Evolutionary conservation across 169 alveolate genomes (phyloP).

Genomic region (Cryptosporidium ubiquitum): DNA sequence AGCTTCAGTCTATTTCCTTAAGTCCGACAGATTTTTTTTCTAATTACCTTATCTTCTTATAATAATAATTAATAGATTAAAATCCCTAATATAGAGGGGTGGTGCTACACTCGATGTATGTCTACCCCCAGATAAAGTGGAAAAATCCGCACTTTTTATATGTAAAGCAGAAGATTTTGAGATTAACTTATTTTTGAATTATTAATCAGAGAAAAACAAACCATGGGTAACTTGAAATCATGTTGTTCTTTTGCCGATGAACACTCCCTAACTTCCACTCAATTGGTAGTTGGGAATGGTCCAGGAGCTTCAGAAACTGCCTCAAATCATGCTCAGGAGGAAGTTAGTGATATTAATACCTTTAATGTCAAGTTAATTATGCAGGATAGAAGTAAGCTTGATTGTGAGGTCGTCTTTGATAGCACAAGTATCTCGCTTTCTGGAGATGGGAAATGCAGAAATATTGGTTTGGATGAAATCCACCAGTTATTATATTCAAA

Average conservation of each 20-base stretch:
- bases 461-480: slow-evolving; percentile 58
- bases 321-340: slow-evolving; percentile 37
- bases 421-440: slow-evolving; percentile 56
- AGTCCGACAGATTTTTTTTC: neutral
- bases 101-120: slow-evolving; percentile 60
- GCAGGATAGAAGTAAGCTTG: slow-evolving; percentile 71
- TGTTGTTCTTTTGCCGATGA: slow-evolving; percentile 73
- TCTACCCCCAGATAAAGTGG: slow-evolving; percentile 48
- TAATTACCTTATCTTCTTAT: neutral
- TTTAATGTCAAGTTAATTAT: slow-evolving; percentile 55
- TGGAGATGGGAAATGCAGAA: slow-evolving; percentile 73
- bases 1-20: neutral
- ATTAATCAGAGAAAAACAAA: neutral
- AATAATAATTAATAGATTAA: neutral
- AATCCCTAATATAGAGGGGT: slow-evolving; percentile 12
- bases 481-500: slow-evolving; percentile 81
- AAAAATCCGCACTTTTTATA: neutral
- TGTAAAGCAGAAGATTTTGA: neutral
- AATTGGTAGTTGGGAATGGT: slow-evolving; percentile 66
- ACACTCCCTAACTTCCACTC: slow-evolving; percentile 61
- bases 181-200: neutral
- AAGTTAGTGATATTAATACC: slow-evolving; percentile 33
- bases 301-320: slow-evolving; percentile 45
- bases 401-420: slow-evolving; percentile 65
- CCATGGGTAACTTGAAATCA: slow-evolving; percentile 72